A percentile compares a stretch with the other conserved stretches of the same genome.
Evolutionary conservation across 306 rosid genomes (phyloP).

Genomic region (Urtica urens): DNA sequence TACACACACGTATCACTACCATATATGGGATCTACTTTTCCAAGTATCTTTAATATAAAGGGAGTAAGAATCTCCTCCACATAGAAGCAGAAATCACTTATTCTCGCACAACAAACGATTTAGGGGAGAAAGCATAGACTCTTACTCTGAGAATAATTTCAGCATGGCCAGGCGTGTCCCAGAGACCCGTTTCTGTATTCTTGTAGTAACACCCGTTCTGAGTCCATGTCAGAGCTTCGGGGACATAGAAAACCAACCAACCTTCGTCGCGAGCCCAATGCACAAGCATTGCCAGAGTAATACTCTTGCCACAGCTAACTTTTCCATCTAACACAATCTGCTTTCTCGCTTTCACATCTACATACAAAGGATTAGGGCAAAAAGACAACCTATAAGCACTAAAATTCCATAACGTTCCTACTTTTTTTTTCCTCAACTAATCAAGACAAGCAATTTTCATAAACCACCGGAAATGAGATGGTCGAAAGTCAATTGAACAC

Average conservation of each 20-base stretch:
- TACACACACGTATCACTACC: too few species aligned
- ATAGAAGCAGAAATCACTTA: too few species aligned
- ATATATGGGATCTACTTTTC: too few species aligned
- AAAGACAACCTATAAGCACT: neutral
- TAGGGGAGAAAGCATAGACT: too few species aligned
- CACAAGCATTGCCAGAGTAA: constrained; percentile 81
- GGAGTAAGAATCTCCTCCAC: too few species aligned
- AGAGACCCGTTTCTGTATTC: constrained; percentile 57
- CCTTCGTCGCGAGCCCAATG: constrained; percentile 98
- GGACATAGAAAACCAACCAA: constrained; percentile 89
- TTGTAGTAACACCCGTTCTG: constrained; percentile 75
- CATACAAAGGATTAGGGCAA: neutral
- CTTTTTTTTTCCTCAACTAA: too few species aligned
- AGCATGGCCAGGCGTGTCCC: constrained; percentile 97
- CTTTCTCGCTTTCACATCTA: neutral
- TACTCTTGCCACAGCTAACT: constrained; percentile 84
- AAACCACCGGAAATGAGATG: constrained; percentile 27
- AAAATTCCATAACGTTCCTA: neutral
- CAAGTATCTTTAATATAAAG: too few species aligned
- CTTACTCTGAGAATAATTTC: constrained; percentile 71
- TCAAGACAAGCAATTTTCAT: neutral
- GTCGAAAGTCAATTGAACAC: too few species aligned
- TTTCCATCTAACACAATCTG: constrained; percentile 39
- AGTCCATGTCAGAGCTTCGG: constrained; percentile 81
- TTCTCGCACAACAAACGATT: too few species aligned